Evolutionary conservation across 768 basidiomycete species (phyloP), one percentile per base, ranked within the genome.

Genomic region (Termitomyces sp.): DNA sequence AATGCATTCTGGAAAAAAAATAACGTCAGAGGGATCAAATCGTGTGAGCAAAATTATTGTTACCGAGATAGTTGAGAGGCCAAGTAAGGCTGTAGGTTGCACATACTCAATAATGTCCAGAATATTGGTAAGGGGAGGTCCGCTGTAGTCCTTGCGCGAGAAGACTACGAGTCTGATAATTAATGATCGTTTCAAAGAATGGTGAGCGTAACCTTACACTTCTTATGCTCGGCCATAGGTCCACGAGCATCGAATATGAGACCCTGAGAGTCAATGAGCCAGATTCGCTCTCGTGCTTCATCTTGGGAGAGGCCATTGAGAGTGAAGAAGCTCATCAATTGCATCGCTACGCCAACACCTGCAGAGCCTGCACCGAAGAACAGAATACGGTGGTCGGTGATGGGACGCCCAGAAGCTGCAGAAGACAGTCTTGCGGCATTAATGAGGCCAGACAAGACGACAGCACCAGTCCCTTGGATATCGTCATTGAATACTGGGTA

Each of bases 351-450:
- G 43, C 94, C 95, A 50, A 97, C 89, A 58, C 93, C 94, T 2
- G 92, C 91, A 23, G 87, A 89, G 5, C 95, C 95, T 4, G 94
- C 92, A 16, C 95, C 95, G 52, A 92, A 86, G 79, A 98, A 96
- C 40, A 96, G 82, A 63, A 97, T 91, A 36, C 85, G 83, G 64
- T 96, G 94, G 29, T 85, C 81, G 32, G 75, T 73, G 38, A 93
- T 73, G 7, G 88, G 79, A 7, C 73, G 70, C 5, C 86, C 86
- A n/a, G 87, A 87, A 2, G 87, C 88, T 3, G 73, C 80, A 18
- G 85, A 84, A 0, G 89, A 80, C 35, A 93, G 76, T 57, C 83
- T 85, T 22, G 91, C 91, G 36, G 94, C 95, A 62, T 92, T 93
- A 63, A 94, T 67, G 73, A 96, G 88, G 4, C 95, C 95, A 50